Percentiles rank a stretch among this genome's conserved stretches.
These are phyloP conservation scores for Pleurozium schreberi DNA, from an alignment of 225 moss, liverwort and hornwort genomes.

Conservation along the genomic window DNA sequence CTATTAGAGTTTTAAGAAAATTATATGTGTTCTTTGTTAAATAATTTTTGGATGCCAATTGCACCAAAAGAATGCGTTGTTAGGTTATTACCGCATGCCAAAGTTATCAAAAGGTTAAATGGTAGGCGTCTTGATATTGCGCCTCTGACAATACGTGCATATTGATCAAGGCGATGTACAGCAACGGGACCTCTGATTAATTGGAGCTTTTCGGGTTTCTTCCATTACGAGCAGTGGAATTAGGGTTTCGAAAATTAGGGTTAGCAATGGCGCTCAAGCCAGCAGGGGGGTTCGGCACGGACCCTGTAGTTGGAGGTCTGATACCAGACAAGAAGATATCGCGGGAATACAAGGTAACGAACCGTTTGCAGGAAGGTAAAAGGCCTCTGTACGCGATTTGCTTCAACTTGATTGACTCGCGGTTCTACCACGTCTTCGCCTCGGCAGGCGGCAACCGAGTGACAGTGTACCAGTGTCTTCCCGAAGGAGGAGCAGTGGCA, in stretches of 20 bases:
- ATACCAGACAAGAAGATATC: conserved; percentile 37
- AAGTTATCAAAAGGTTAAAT: background rate
- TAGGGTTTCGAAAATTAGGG: background rate
- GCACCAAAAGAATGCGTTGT: background rate
- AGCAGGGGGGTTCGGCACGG: conserved; percentile 50
- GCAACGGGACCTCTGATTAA: background rate
- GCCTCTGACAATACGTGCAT: background rate
- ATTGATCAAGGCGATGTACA: background rate
- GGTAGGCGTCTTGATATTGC: background rate
- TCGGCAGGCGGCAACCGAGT: conserved; percentile 94
- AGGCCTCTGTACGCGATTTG: conserved; percentile 90
- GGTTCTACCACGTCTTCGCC: conserved; percentile 71
- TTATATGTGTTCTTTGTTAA: background rate
- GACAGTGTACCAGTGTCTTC: conserved; percentile 86
- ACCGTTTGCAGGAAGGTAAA: conserved; percentile 87
- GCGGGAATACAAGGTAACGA: conserved; percentile 73
- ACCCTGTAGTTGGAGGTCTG: conserved; percentile 62
- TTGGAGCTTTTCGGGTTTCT: background rate
- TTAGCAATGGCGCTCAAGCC: conserved; percentile 29
- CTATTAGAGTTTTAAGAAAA: background rate
- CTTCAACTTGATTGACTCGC: conserved; percentile 87
- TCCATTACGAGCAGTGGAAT: background rate
- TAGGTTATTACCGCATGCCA: background rate
- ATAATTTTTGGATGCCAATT: background rate
- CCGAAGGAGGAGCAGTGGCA: conserved; percentile 77